phyloP scores from a whole-genome alignment of 2,329 filamentous ascomycete genomes.

The Sphaerulina populicola region DNA sequence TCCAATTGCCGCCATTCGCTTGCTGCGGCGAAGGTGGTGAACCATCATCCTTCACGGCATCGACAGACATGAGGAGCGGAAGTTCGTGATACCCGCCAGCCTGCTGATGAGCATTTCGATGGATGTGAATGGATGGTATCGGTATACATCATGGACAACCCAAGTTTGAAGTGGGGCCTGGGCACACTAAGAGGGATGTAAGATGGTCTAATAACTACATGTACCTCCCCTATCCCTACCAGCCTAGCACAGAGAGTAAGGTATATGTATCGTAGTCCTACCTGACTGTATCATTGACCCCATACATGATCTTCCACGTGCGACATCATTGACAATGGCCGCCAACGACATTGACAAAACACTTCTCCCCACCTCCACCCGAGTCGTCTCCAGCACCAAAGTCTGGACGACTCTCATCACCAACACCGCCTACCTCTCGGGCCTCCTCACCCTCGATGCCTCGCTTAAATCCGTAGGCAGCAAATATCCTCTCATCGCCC shows the following conservation, averaged over 20 bases:
- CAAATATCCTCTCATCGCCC: slow-evolving; percentile 68
- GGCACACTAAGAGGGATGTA: background rate
- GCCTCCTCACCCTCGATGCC: slow-evolving; percentile 71
- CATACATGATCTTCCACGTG: background rate
- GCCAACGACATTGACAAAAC: slow-evolving; percentile 13
- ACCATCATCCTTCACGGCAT: slow-evolving; percentile 23
- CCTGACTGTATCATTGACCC: background rate
- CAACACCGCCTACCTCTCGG: slow-evolving; percentile 71
- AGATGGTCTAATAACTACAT: too few species aligned
- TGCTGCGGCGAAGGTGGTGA: slow-evolving; percentile 14
- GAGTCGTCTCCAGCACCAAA: slow-evolving; percentile 36
- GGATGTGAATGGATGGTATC: too few species aligned
- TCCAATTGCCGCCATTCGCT: slow-evolving; percentile 55
- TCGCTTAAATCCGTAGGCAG: slow-evolving; percentile 59
- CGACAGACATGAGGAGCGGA: slow-evolving; percentile 16
- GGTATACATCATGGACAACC: background rate
- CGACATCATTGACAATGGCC: slow-evolving; percentile 9
- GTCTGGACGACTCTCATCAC: slow-evolving; percentile 87
- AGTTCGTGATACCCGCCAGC: background rate
- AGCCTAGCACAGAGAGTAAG: background rate
- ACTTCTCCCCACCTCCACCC: slow-evolving; percentile 21
- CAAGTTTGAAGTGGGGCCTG: too few species aligned
- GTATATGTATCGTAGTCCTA: background rate
- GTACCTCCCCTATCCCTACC: too few species aligned
- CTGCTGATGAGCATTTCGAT: background rate